Evolutionary conservation across 371 early-diverging fungal species (phyloP).

Genomic region (Haplosporangium sp.): DNA sequence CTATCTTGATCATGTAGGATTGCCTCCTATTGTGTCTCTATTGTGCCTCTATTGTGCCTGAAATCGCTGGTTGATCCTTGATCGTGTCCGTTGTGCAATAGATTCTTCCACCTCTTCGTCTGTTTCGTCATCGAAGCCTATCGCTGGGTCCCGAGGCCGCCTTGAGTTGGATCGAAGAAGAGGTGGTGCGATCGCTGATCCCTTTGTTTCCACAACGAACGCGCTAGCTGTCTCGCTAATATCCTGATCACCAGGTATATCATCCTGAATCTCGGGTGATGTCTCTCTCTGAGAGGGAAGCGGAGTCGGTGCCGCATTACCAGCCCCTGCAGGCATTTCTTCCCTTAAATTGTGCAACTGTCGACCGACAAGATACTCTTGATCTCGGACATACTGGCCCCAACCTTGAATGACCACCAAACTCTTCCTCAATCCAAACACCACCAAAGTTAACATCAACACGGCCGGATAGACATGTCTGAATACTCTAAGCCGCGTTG

Average conservation of each 20-base stretch:
- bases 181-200: conserved; percentile 1
- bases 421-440: conserved; percentile 52
- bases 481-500: conserved; percentile 44
- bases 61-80: conserved; percentile 20
- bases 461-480: conserved; percentile 59
- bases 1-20: no score
- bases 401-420: conserved; percentile 59
- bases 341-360: conserved; percentile 72
- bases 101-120: conserved; percentile 25
- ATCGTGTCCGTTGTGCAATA: conserved; percentile 32
- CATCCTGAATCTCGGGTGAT: no score
- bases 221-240: no score
- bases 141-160: conserved; percentile 8
- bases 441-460: conserved; percentile 32
- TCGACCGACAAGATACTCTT: conserved; percentile 75
- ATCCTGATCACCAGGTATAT: no score
- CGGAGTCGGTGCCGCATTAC: not conserved
- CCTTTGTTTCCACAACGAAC: not conserved
- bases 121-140: conserved; percentile 1
- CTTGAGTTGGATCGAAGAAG: conserved; percentile 10
- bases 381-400: conserved; percentile 71
- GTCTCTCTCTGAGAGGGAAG: not conserved
- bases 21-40: not conserved
- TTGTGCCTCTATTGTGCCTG: no score
- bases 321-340: not conserved